phyloP scores from a whole-genome alignment of 2,329 filamentous ascomycete species.

The Alternaria sp. region DNA sequence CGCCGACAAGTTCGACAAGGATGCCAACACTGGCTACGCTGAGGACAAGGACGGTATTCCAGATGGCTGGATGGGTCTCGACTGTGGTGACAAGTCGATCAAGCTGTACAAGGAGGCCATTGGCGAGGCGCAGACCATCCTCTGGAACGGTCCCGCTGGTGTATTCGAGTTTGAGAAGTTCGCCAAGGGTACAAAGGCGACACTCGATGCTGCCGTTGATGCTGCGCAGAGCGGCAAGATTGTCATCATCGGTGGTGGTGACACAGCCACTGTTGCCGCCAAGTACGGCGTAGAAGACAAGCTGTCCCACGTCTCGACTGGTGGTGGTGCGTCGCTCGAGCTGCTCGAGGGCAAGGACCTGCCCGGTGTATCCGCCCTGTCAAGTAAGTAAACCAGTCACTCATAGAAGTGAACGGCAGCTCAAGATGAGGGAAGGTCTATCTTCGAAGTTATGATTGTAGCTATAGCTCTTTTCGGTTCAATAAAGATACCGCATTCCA shows the following conservation, averaged over 20 bases:
- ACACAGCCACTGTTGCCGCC: constrained; percentile 96
- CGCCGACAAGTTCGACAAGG: constrained; percentile 89
- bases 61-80: constrained; percentile 97
- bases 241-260: constrained; percentile 97
- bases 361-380: constrained; percentile 90
- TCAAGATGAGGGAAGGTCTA: constrained; percentile 40
- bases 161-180: constrained; percentile 98
- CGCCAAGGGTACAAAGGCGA: constrained; percentile 88
- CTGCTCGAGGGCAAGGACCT: constrained; percentile 97
- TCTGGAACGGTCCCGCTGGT: constrained; percentile 97
- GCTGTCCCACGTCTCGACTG: constrained; percentile 97
- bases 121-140: constrained; percentile 87
- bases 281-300: constrained; percentile 97
- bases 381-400: constrained; percentile 65
- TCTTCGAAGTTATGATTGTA: constrained; percentile 45
- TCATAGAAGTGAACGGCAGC: constrained; percentile 21
- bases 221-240: constrained; percentile 86
- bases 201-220: constrained; percentile 84
- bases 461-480: constrained; percentile 33
- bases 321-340: constrained; percentile 93
- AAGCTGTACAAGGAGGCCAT: constrained; percentile 90
- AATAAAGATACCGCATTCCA: constrained; percentile 21
- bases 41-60: constrained; percentile 89
- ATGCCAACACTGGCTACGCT: constrained; percentile 80
- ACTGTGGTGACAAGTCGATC: constrained; percentile 88